Percentiles rank a stretch among this genome's conserved stretches.
These are phyloP conservation scores for Pleochaeta shiraiana DNA, from an alignment of 2,329 filamentous ascomycete species.

Conservation along the genomic window DNA sequence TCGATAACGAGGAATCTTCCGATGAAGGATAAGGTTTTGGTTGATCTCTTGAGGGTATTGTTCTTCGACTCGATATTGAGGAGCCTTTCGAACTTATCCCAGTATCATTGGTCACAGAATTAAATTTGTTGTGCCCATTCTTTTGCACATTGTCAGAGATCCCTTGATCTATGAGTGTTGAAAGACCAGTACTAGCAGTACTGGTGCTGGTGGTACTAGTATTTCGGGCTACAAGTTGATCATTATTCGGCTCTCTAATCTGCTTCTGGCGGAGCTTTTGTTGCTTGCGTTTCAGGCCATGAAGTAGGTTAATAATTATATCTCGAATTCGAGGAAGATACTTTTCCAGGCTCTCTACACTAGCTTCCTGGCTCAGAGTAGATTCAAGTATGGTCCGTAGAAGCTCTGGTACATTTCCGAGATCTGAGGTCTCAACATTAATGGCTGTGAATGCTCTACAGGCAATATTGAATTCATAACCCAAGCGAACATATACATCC, in stretches of 20 bases:
- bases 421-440: slow-evolving; percentile 81
- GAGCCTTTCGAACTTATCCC: slow-evolving; percentile 26
- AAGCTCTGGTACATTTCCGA: slow-evolving; percentile 87
- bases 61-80: slow-evolving; percentile 14
- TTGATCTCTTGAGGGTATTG: slow-evolving; percentile 24
- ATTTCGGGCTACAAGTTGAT: slow-evolving; percentile 18
- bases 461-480: slow-evolving; percentile 98
- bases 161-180: slow-evolving; percentile 36
- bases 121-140: slow-evolving; percentile 10
- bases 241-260: slow-evolving; percentile 24
- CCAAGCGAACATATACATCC: slow-evolving; percentile 90
- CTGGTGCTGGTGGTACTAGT: slow-evolving; percentile 39
- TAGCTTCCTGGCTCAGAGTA: slow-evolving; percentile 90
- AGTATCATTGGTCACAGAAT: slow-evolving; percentile 15
- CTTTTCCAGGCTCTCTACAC: slow-evolving; percentile 75
- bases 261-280: slow-evolving; percentile 56
- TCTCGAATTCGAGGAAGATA: slow-evolving; percentile 89
- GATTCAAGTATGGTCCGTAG: slow-evolving; percentile 82
- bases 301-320: slow-evolving; percentile 94
- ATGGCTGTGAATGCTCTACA: slow-evolving; percentile 94
- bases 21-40: slow-evolving; percentile 29
- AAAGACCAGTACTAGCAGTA: slow-evolving; percentile 33
- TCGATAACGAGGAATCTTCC: slow-evolving; percentile 48
- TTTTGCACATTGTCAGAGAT: slow-evolving; percentile 9
- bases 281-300: slow-evolving; percentile 93